phyloP scores from a whole-genome alignment of 1,139 yeast species.

The Magnusiomyces tetraspermus region DNA sequence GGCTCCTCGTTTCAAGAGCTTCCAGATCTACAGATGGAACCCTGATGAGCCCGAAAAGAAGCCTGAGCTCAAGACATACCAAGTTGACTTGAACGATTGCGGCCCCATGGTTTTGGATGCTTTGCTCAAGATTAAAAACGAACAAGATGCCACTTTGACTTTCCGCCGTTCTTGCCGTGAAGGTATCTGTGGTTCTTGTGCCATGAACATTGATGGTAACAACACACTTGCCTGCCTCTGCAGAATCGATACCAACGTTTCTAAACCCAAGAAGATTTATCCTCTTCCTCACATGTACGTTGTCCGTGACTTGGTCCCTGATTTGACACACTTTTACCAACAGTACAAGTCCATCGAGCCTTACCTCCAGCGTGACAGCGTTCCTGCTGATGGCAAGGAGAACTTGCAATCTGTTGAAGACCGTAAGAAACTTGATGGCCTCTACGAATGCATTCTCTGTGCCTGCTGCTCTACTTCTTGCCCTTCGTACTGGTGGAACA shows the following conservation, averaged over 20 bases:
- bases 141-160: constrained; percentile 90
- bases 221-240: constrained; percentile 96
- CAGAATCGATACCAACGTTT: constrained; percentile 72
- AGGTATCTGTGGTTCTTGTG: constrained; percentile 99
- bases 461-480: constrained; percentile 99
- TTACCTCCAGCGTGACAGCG: constrained; percentile 72
- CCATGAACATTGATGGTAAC: constrained; percentile 97
- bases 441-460: constrained; percentile 95
- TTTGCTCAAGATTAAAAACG: constrained; percentile 84
- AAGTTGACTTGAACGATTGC: constrained; percentile 78
- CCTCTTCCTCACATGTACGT: constrained; percentile 98
- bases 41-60: constrained; percentile 94
- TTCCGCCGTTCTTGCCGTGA: constrained; percentile 98
- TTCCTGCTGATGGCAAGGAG: constrained; percentile 88
- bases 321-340: constrained; percentile 92
- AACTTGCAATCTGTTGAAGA: constrained; percentile 85
- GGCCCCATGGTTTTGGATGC: constrained; percentile 99
- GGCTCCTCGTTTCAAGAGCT: constrained; percentile 58
- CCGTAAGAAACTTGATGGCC: constrained; percentile 92
- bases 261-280: constrained; percentile 76
- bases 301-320: constrained; percentile 95
- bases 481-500: constrained; percentile 99
- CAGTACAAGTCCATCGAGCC: constrained; percentile 98
- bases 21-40: constrained; percentile 95
- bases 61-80: constrained; percentile 77